Evolutionary conservation across 2,329 filamentous ascomycete genomes (phyloP).

Genomic region (Trichoderma sp.): DNA sequence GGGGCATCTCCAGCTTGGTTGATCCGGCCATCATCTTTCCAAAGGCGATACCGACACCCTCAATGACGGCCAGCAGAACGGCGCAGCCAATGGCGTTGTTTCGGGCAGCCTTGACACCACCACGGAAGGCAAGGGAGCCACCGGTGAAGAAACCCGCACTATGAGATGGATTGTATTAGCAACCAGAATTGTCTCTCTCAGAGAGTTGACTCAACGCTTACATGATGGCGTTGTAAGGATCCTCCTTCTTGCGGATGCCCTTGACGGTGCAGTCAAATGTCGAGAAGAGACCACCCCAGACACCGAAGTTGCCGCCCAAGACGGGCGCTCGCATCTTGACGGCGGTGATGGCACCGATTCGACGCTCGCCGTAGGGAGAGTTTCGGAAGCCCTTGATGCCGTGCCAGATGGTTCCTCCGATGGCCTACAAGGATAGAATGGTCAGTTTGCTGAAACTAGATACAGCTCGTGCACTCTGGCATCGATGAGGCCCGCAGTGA

Average conservation of each 20-base stretch:
- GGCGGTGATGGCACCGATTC: slow-evolving; percentile 93
- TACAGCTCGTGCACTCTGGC: neutral
- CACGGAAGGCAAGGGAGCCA: slow-evolving; percentile 86
- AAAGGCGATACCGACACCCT: slow-evolving; percentile 95
- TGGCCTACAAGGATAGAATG: slow-evolving; percentile 51
- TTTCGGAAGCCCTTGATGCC: slow-evolving; percentile 94
- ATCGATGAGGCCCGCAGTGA: neutral
- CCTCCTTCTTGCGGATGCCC: slow-evolving; percentile 92
- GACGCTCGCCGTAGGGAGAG: slow-evolving; percentile 87
- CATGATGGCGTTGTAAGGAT: slow-evolving; percentile 96
- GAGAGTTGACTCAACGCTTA: neutral
- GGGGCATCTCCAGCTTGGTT: slow-evolving; percentile 70
- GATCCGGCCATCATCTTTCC: slow-evolving; percentile 90
- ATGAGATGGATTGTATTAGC: neutral
- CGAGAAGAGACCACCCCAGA: slow-evolving; percentile 95
- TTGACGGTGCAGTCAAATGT: slow-evolving; percentile 97
- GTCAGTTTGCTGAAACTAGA: neutral
- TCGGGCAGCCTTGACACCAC: slow-evolving; percentile 85
- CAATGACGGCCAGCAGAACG: slow-evolving; percentile 90
- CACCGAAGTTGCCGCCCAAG: slow-evolving; percentile 94
- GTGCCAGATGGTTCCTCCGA: slow-evolving; percentile 88
- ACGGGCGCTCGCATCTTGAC: slow-evolving; percentile 97
- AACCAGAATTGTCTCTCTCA: neutral
- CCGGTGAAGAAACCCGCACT: slow-evolving; percentile 91
- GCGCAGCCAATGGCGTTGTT: slow-evolving; percentile 97